A percentile compares a stretch with the other conserved stretches of the same genome.
Conservation (phyloP, 2,329 filamentous ascomycete genomes). For the Delphinella strobiligena region DNA sequence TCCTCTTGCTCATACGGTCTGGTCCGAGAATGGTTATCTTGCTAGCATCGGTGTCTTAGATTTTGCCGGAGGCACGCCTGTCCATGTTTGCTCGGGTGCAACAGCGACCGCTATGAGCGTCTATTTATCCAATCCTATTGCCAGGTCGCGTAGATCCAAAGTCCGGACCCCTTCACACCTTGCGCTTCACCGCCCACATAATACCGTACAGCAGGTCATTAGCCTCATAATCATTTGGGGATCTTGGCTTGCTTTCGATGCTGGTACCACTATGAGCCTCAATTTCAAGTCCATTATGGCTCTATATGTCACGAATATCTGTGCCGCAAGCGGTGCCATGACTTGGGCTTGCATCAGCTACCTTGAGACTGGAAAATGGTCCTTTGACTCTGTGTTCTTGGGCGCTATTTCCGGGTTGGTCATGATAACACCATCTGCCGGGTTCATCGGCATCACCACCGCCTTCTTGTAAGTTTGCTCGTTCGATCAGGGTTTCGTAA, state of each 20-base stretch:
- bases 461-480: too few species aligned
- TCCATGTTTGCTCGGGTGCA: constrained; percentile 32
- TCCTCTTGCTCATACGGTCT: constrained; percentile 38
- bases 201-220: constrained; percentile 36
- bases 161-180: constrained; percentile 35
- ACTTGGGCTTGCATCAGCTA: constrained; percentile 37
- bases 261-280: constrained; percentile 35
- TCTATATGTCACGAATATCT: constrained; percentile 38
- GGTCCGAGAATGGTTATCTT: constrained; percentile 31
- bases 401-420: constrained; percentile 41
- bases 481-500: too few species aligned
- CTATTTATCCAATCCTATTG: constrained; percentile 39
- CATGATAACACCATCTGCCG: constrained; percentile 40
- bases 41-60: constrained; percentile 33
- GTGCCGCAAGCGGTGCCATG: constrained; percentile 34
- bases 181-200: constrained; percentile 35
- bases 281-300: constrained; percentile 41
- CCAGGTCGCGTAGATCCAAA: constrained; percentile 33
- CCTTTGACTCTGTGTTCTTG: constrained; percentile 39
- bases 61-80: constrained; percentile 34
- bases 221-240: constrained; percentile 41
- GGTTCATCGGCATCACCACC: constrained; percentile 38
- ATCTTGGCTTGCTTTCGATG: constrained; percentile 40
- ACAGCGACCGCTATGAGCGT: constrained; percentile 33
- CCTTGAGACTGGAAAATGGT: constrained; percentile 32